Conservation (phyloP, 352 stramenopile species). For the Phytophthora rubi region DNA sequence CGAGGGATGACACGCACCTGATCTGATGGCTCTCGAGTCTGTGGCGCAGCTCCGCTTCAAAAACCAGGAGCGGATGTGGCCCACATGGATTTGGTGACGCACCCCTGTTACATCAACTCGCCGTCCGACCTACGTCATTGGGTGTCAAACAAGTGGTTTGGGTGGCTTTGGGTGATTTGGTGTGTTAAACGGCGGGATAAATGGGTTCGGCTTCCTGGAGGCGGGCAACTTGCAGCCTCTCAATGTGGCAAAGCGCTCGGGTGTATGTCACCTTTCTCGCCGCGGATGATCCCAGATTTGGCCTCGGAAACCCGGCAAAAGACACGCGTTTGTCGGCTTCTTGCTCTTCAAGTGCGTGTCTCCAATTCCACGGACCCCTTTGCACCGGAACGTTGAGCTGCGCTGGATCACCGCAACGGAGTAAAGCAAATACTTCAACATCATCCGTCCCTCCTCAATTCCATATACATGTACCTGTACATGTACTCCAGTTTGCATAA, state of each 20-base stretch:
- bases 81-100: background rate
- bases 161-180: background rate
- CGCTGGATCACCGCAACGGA: conserved; percentile 20
- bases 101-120: conserved; percentile 27
- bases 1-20: conserved; percentile 4
- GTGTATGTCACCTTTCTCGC: background rate
- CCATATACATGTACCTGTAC: too few species aligned
- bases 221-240: background rate
- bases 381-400: background rate
- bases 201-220: background rate
- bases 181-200: conserved; percentile 12
- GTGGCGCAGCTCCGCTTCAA: conserved; percentile 19
- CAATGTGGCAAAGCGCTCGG: conserved; percentile 4
- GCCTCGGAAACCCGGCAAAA: background rate
- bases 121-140: conserved; percentile 34
- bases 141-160: conserved; percentile 11
- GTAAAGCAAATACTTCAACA: conserved; percentile 17
- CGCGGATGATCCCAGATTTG: conserved; percentile 1
- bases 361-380: background rate
- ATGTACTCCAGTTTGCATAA: background rate
- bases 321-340: background rate
- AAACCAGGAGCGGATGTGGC: background rate
- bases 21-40: background rate
- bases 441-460: too few species aligned
- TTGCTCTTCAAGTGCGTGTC: background rate